phyloP scores from a whole-genome alignment of 2,329 filamentous ascomycete species.

The Colletotrichum trifolii region DNA sequence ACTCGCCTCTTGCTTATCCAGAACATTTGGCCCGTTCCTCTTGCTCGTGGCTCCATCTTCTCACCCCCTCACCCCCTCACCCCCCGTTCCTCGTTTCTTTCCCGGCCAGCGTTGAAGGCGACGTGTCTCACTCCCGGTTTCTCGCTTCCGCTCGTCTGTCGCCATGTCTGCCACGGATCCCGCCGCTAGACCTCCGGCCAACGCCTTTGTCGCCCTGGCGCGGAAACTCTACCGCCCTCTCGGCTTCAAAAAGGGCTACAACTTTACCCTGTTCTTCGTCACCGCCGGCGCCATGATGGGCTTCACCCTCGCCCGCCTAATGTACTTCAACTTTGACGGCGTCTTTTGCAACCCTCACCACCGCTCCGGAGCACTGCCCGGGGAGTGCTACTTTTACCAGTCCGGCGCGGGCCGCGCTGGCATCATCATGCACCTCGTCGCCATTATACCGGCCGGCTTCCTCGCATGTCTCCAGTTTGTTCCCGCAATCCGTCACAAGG shows the following conservation, averaged over 20 bases:
- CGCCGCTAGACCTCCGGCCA: constrained; percentile 30
- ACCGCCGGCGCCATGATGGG: constrained; percentile 57
- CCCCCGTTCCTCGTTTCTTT: not conserved
- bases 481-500: constrained; percentile 57
- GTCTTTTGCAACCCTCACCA: constrained; percentile 45
- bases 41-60: no score
- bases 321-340: constrained; percentile 57
- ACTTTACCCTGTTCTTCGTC: constrained; percentile 65
- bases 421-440: constrained; percentile 58
- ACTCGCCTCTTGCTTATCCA: no score
- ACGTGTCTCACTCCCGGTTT: not conserved
- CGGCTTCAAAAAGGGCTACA: constrained; percentile 68
- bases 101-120: no score
- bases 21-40: no score
- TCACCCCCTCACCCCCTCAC: not conserved
- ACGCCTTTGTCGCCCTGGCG: constrained; percentile 37
- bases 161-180: constrained; percentile 17
- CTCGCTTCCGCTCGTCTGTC: not conserved
- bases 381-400: constrained; percentile 53
- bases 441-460: constrained; percentile 57
- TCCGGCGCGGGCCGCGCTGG: constrained; percentile 47
- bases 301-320: constrained; percentile 60
- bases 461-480: constrained; percentile 61
- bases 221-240: constrained; percentile 54
- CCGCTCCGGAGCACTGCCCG: constrained; percentile 41